phyloP scores from a whole-genome alignment of 441 rosid species.

The Geranium incanum region DNA sequence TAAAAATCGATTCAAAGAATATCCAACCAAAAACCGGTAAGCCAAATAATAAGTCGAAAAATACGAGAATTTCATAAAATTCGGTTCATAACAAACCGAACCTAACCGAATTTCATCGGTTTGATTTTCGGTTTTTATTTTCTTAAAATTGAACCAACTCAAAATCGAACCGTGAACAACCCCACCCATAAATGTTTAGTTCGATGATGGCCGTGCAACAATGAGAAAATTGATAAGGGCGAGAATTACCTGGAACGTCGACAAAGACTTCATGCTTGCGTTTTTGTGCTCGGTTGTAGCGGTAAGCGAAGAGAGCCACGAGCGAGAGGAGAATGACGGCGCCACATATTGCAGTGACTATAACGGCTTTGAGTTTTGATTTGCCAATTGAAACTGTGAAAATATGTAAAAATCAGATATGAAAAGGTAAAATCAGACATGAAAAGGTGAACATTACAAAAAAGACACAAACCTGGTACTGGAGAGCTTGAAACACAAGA shows the following conservation, averaged over 20 bases:
- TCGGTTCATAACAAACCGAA: too few species aligned
- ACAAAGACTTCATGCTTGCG: slow-evolving; percentile 45
- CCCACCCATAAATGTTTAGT: background rate
- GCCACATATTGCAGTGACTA: slow-evolving; percentile 46
- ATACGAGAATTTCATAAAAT: too few species aligned
- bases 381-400: slow-evolving; percentile 49
- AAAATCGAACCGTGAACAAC: too few species aligned
- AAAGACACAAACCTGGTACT: slow-evolving; percentile 42
- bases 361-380: slow-evolving; percentile 48
- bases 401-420: slow-evolving; percentile 6
- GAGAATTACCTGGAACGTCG: slow-evolving; percentile 64
- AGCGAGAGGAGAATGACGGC: slow-evolving; percentile 43
- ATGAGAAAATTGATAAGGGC: background rate
- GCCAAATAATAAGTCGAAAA: too few species aligned
- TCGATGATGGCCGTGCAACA: background rate
- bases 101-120: too few species aligned
- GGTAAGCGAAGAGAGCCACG: slow-evolving; percentile 43
- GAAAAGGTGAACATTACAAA: background rate
- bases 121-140: too few species aligned
- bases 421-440: background rate
- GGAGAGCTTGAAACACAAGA: slow-evolving; percentile 63
- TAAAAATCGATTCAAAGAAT: too few species aligned
- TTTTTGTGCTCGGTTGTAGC: slow-evolving; percentile 38
- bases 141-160: too few species aligned
- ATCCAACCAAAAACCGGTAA: too few species aligned